Percentiles rank a stretch among this genome's conserved stretches.
Evolutionary conservation across 2,329 filamentous ascomycete genomes (phyloP).

Genomic region (Raffaelea ambrosiae): DNA sequence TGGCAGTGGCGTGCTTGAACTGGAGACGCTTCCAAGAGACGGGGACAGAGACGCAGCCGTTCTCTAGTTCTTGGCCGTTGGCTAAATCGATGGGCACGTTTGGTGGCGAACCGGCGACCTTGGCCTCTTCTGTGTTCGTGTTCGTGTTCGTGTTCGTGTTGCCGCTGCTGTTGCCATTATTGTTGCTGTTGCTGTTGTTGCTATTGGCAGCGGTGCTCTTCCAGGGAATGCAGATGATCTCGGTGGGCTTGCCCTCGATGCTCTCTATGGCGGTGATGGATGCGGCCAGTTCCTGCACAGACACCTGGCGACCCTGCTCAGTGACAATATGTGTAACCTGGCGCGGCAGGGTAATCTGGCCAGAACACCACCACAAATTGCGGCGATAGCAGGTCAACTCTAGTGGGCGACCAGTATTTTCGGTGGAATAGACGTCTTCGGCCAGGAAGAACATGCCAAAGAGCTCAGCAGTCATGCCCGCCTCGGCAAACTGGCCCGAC

Average conservation of each 20-base stretch:
- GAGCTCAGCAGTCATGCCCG: conserved; percentile 64
- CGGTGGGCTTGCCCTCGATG: conserved; percentile 83
- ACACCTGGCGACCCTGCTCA: conserved; percentile 70
- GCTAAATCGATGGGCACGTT: conserved; percentile 45
- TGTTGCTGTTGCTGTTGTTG: background rate
- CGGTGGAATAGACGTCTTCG: conserved; percentile 65
- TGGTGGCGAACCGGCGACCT: conserved; percentile 41
- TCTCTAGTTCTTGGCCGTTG: conserved; percentile 62
- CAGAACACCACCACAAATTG: conserved; percentile 92
- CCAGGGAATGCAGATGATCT: conserved; percentile 96
- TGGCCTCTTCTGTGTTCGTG: conserved; percentile 30
- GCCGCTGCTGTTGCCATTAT: conserved; percentile 25
- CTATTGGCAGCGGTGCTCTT: conserved; percentile 58
- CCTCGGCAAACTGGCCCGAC: conserved; percentile 51
- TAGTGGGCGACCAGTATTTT: conserved; percentile 48
- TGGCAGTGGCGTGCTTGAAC: conserved; percentile 93
- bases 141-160: background rate
- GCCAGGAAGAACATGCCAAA: conserved; percentile 87
- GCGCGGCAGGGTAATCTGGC: conserved; percentile 71
- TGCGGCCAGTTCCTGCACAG: conserved; percentile 69
- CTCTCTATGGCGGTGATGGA: conserved; percentile 82
- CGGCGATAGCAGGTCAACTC: conserved; percentile 93
- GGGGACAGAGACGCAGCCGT: conserved; percentile 64
- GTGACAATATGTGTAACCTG: conserved; percentile 59
- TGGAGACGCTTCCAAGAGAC: conserved; percentile 91